Conservation (phyloP, 169 alveolate species). For the Blepharisma undulans region DNA sequence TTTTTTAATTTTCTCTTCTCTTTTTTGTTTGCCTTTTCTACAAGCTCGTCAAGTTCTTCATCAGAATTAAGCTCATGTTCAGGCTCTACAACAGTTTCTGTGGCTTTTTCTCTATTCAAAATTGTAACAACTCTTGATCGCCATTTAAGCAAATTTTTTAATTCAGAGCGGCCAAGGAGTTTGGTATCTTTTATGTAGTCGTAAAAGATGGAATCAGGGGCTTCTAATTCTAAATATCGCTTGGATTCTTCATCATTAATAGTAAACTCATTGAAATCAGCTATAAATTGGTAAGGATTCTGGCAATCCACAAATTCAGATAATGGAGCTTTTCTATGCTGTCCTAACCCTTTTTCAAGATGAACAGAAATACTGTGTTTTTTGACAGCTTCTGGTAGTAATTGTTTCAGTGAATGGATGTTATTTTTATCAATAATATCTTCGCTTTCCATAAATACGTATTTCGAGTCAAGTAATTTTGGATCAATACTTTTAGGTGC, state of each 20-base stretch:
- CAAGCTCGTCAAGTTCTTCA: conserved; percentile 26
- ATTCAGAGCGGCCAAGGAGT: conserved; percentile 82
- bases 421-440: conserved; percentile 38
- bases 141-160: conserved; percentile 69
- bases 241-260: conserved; percentile 48
- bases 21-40: conserved; percentile 20
- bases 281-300: conserved; percentile 78
- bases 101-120: conserved; percentile 44
- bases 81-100: conserved; percentile 43
- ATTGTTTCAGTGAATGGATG: neutral
- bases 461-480: conserved; percentile 93
- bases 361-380: conserved; percentile 79
- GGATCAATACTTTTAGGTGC: conserved; percentile 94
- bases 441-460: conserved; percentile 88
- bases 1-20: conserved; percentile 40
- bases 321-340: conserved; percentile 67
- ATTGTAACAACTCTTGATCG: conserved; percentile 60
- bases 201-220: conserved; percentile 49
- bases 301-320: conserved; percentile 71
- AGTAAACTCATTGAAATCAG: conserved; percentile 51
- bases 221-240: conserved; percentile 55
- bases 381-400: conserved; percentile 44
- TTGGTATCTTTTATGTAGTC: conserved; percentile 69
- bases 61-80: conserved; percentile 17
- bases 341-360: conserved; percentile 50